These are phyloP conservation scores for Penicillium goetzii DNA, from an alignment of 495 filamentous ascomycete species.

Conservation along the genomic window DNA sequence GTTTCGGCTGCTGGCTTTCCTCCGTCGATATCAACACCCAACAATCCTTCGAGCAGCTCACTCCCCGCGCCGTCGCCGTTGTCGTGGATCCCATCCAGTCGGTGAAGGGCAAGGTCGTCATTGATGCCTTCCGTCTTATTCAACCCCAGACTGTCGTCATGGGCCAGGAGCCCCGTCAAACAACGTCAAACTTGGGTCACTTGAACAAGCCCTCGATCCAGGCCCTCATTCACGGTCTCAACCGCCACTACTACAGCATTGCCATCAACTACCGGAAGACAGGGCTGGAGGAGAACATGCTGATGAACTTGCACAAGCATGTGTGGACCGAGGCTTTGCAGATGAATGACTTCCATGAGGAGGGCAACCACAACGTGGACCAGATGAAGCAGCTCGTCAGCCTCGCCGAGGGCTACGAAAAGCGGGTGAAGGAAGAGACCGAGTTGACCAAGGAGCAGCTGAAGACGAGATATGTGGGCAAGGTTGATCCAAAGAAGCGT, in stretches of 20 bases:
- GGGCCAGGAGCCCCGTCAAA: constrained; percentile 97
- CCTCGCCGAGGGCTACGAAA: constrained; percentile 95
- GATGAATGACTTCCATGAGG: constrained; percentile 93
- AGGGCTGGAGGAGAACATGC: constrained; percentile 96
- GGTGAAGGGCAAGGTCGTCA: constrained; percentile 99
- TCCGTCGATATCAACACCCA: constrained; percentile 99
- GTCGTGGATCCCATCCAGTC: constrained; percentile 99
- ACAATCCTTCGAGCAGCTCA: constrained; percentile 98
- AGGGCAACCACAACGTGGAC: constrained; percentile 81
- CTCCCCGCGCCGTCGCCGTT: constrained; percentile 92
- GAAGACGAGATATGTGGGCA: constrained; percentile 98
- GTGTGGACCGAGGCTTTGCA: constrained; percentile 97
- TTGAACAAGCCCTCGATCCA: constrained; percentile 99
- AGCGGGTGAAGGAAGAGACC: constrained; percentile 96
- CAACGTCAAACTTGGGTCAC: constrained; percentile 95
- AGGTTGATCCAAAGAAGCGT: constrained; percentile 98
- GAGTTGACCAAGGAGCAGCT: constrained; percentile 96
- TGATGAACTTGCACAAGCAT: constrained; percentile 99
- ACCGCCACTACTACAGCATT: constrained; percentile 98
- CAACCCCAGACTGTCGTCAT: constrained; percentile 98
- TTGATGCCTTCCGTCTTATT: constrained; percentile 98
- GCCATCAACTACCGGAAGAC: constrained; percentile 98
- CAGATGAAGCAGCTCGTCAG: constrained; percentile 83
- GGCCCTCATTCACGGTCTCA: constrained; percentile 97
- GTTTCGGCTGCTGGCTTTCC: constrained; percentile 98